phyloP scores from a whole-genome alignment of 2,329 filamentous ascomycete genomes.

The Fusarium phyllophilum region DNA sequence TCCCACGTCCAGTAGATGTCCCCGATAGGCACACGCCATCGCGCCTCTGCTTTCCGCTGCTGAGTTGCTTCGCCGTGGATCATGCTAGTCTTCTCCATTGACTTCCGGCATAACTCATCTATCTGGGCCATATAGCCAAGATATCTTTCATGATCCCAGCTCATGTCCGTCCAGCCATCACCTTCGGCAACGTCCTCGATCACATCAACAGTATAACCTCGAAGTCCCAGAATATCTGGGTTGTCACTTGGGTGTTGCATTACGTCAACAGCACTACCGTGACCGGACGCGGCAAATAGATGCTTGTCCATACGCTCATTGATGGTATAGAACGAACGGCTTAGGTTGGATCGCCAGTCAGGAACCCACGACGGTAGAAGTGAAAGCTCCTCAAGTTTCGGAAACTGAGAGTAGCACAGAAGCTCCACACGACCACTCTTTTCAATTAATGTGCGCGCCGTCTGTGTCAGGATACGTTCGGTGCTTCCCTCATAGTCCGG shows the following conservation, averaged over 20 bases:
- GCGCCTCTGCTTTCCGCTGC: accelerated
- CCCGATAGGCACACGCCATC: not conserved
- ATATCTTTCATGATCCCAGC: not conserved
- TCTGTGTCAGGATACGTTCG: not conserved
- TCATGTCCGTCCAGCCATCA: not conserved
- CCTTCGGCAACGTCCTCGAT: not conserved
- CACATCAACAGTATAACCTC: not conserved
- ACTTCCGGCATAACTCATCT: not conserved
- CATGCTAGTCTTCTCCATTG: not conserved
- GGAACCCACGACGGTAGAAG: not conserved
- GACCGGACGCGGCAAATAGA: not conserved
- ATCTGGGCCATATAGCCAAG: not conserved
- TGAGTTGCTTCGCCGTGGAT: not conserved
- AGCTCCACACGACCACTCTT: not conserved
- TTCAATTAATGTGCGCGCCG: not conserved
- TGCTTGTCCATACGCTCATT: not conserved
- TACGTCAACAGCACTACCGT: accelerated
- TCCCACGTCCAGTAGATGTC: not conserved
- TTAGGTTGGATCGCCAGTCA: not conserved
- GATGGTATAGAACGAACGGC: not conserved
- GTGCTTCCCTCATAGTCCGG: not conserved
- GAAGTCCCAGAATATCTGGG: not conserved
- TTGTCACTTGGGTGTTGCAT: accelerated
- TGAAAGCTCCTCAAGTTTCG: not conserved
- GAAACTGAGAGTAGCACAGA: not conserved